Conservation (phyloP, 352 stramenopile genomes). For the Peronospora belbahrii region DNA sequence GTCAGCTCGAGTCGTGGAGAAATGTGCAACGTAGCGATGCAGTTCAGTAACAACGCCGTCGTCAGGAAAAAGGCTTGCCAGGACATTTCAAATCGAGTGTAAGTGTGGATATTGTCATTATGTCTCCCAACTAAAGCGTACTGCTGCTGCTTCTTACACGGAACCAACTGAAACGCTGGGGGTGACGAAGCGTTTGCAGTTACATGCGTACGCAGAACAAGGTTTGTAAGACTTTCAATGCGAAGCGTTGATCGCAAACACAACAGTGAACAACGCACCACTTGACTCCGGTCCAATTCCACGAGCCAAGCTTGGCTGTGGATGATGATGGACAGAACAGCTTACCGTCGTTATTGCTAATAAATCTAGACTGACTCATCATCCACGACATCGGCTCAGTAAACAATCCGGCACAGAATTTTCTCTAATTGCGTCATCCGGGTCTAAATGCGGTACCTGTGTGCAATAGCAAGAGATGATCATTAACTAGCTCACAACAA, state of each 20-base stretch:
- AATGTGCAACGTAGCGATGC: neutral
- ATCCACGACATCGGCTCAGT: constrained; percentile 73
- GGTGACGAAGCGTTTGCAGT: constrained; percentile 44
- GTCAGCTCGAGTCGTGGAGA: neutral
- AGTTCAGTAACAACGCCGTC: neutral
- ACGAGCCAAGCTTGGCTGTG: constrained; percentile 64
- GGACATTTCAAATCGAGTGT: neutral
- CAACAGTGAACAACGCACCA: constrained; percentile 24
- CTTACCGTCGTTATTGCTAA: constrained; percentile 44
- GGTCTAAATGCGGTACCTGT: constrained; percentile 17
- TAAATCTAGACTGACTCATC: constrained; percentile 20
- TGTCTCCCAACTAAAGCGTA: constrained; percentile 8
- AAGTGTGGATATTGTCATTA: too few species aligned
- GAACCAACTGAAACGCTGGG: constrained; percentile 56
- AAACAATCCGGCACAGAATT: constrained; percentile 26
- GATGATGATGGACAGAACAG: constrained; percentile 58
- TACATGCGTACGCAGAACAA: constrained; percentile 32
- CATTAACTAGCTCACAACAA: neutral
- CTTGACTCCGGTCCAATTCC: constrained; percentile 72
- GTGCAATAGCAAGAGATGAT: neutral
- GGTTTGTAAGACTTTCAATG: neutral
- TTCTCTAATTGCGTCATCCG: constrained; percentile 1
- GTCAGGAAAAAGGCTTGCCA: too few species aligned
- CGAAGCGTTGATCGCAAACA: neutral
- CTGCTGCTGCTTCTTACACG: constrained; percentile 39